A percentile compares a stretch with the other conserved stretches of the same genome.
phyloP scores from a whole-genome alignment of 495 filamentous ascomycete genomes.

The Penicillium crystallinum region DNA sequence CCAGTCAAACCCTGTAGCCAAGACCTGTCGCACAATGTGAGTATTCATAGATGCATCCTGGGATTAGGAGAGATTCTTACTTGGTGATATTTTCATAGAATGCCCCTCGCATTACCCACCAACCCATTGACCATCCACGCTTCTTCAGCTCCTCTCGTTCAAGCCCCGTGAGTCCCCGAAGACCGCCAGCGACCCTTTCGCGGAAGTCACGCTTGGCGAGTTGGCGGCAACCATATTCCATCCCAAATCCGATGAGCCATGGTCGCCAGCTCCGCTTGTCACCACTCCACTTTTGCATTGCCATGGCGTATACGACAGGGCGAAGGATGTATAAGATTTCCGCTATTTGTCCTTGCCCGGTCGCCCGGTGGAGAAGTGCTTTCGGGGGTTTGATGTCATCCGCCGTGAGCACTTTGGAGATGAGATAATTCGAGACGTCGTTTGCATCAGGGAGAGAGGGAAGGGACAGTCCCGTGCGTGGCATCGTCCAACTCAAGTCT shows the following conservation, averaged over 20 bases:
- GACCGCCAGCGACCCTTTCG: slow-evolving; percentile 59
- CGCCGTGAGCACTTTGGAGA: slow-evolving; percentile 85
- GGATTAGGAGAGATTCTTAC: slow-evolving; percentile 28
- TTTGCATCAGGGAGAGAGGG: slow-evolving; percentile 72
- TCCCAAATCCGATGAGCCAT: slow-evolving; percentile 80
- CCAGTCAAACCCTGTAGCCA: slow-evolving; percentile 56
- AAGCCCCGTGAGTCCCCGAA: slow-evolving; percentile 68
- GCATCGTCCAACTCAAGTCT: slow-evolving; percentile 80
- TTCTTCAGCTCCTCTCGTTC: slow-evolving; percentile 84
- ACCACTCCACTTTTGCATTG: slow-evolving; percentile 62
- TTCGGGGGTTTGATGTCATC: slow-evolving; percentile 93
- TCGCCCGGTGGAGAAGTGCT: slow-evolving; percentile 66
- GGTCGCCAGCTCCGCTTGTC: slow-evolving; percentile 73
- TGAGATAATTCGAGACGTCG: slow-evolving; percentile 79
- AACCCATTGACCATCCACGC: slow-evolving; percentile 80
- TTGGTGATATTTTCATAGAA: slow-evolving; percentile 95
- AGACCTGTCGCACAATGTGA: slow-evolving; percentile 40
- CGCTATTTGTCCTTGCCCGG: slow-evolving; percentile 68
- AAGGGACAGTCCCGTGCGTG: slow-evolving; percentile 78
- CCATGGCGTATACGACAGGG: slow-evolving; percentile 82
- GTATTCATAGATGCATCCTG: slow-evolving; percentile 4
- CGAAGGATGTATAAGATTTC: slow-evolving; percentile 89
- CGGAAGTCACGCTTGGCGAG: slow-evolving; percentile 69
- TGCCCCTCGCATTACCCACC: slow-evolving; percentile 93
- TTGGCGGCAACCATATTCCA: slow-evolving; percentile 84